phyloP scores from a whole-genome alignment of 805 yeast genomes.

The Soucietia sequanensis region DNA sequence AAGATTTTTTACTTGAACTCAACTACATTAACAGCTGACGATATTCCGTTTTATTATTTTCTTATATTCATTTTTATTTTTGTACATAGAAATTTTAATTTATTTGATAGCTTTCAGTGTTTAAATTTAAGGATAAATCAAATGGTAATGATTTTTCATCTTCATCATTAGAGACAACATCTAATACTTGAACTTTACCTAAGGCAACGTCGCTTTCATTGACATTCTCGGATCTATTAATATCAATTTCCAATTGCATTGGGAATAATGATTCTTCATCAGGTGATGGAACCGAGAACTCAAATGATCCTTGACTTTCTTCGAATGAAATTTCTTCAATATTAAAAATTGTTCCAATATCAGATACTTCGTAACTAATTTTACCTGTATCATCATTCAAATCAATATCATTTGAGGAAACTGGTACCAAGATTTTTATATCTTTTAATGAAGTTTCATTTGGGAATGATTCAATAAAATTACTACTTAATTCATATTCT shows the following conservation, averaged over 20 bases:
- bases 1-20: neutral
- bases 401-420: conserved; percentile 53
- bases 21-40: neutral
- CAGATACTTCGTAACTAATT: conserved; percentile 55
- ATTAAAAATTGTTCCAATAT: conserved; percentile 69
- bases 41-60: neutral
- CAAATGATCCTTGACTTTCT: conserved; percentile 69
- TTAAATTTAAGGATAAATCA: conserved; percentile 57
- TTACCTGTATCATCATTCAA: conserved; percentile 51
- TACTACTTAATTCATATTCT: conserved; percentile 75
- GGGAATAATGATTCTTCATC: conserved; percentile 90
- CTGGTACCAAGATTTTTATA: conserved; percentile 62
- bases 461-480: conserved; percentile 26
- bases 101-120: conserved; percentile 59
- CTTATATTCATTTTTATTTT: neutral
- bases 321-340: conserved; percentile 54
- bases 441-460: conserved; percentile 47
- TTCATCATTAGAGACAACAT: conserved; percentile 51
- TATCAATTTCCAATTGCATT: conserved; percentile 64
- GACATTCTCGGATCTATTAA: conserved; percentile 40
- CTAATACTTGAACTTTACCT: conserved; percentile 64
- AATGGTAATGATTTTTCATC: conserved; percentile 64
- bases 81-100: no score
- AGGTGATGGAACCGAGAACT: conserved; percentile 69
- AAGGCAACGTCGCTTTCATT: conserved; percentile 46